phyloP scores from a whole-genome alignment of 2,329 filamentous ascomycete species.

The Pseudogymnoascus sp. region DNA sequence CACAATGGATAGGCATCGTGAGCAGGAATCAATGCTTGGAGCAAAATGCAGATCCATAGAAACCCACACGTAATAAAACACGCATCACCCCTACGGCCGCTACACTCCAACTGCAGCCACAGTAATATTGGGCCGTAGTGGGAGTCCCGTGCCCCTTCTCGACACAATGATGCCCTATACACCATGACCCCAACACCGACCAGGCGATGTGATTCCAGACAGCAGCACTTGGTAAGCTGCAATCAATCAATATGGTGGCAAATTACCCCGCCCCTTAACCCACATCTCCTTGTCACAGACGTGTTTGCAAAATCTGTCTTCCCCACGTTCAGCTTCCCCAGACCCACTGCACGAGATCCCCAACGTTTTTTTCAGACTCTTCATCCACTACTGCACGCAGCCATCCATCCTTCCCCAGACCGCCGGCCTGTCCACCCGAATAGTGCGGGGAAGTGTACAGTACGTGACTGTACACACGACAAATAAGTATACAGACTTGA shows the following conservation, averaged over 20 bases:
- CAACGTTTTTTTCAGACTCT: background rate
- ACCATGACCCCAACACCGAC: background rate
- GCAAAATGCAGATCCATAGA: background rate
- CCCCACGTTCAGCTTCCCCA: background rate
- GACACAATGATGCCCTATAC: background rate
- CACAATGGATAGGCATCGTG: background rate
- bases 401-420: background rate
- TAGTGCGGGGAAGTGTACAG: background rate
- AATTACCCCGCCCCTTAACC: slow-evolving; percentile 1
- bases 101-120: background rate
- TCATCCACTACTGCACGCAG: background rate
- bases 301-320: background rate
- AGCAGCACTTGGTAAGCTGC: background rate
- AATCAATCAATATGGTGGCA: slow-evolving; percentile 5
- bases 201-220: background rate
- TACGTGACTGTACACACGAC: background rate
- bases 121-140: background rate
- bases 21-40: background rate
- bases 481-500: background rate
- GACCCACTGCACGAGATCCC: background rate
- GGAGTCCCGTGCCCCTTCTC: background rate
- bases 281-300: background rate
- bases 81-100: background rate
- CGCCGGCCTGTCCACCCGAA: background rate
- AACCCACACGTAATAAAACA: background rate